Evolutionary conservation across 2,329 filamentous ascomycete species (phyloP), one percentile per base, ranked within the genome.

Genomic region (Rosellinia necatrix): DNA sequence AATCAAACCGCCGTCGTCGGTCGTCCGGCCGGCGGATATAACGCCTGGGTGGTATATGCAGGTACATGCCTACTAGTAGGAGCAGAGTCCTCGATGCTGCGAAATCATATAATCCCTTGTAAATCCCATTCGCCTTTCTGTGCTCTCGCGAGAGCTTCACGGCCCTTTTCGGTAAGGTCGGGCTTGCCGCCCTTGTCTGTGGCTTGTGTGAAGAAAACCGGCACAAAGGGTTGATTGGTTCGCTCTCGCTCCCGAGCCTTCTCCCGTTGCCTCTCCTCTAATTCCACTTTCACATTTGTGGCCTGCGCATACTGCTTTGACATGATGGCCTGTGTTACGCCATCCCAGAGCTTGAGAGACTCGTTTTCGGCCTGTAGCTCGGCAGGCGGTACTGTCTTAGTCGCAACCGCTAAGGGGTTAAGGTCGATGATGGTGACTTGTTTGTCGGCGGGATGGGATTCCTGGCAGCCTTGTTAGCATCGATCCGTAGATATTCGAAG

Each of bases 221-320:
- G 94, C 63, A 87, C 80, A 86, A 90, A 99, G 29, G 84, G 82
- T 56, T 83, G 81, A 10, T 86, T 83, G 12, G 81, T 81, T 40
- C 81, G 81, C 70, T 93, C 89, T 38, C 94, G 82, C 70, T 93
- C 86, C 21, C 91, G 86, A 1, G 91, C 92, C 75, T 91, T 93
- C 67, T 90, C 84, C 27, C 94, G 82, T 76, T 99, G 94, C 38
- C 81, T 81, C 72, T 99, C 94, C 73, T 99, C 94, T 9, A 99
- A 84, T 67, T 96, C 91, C 58, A 91, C 85, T 78, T 99, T 99
- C 60, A 94, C 77, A 17, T 83, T 85, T 19, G 94, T 99, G 6
- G 94, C 94, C 62, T 89, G 86, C 37, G 82, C 83, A 73, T 86
- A 99, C 70, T 96, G 91, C 74, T 92, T 96, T 59, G 85, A 77